Conservation (phyloP, 805 yeast species). For the Scheffersomyces coipomensis region DNA sequence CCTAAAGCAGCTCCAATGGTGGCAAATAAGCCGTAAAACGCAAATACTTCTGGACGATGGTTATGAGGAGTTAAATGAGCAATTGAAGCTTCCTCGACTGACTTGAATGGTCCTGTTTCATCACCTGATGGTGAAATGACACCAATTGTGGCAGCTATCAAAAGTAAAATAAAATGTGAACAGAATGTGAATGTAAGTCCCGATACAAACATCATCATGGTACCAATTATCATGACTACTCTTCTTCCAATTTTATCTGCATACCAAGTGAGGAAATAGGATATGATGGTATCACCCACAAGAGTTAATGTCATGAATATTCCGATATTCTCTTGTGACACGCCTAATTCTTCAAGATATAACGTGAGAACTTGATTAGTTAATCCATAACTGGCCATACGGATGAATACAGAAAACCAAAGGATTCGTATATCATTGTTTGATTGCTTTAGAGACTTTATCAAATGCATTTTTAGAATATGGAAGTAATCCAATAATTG, state of each 20-base stretch:
- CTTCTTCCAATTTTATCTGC: slow-evolving; percentile 73
- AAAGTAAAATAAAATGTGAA: slow-evolving; percentile 51
- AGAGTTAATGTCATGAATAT: slow-evolving; percentile 79
- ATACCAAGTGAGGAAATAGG: slow-evolving; percentile 72
- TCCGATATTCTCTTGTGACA: slow-evolving; percentile 63
- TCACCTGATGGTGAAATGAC: slow-evolving; percentile 88
- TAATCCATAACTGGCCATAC: slow-evolving; percentile 74
- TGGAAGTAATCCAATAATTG: no score
- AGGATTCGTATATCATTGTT: slow-evolving; percentile 58
- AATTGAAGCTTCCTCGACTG: slow-evolving; percentile 79
- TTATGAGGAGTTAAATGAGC: slow-evolving; percentile 72
- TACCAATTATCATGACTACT: slow-evolving; percentile 59
- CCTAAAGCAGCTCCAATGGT: slow-evolving; percentile 78
- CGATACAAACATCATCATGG: slow-evolving; percentile 64
- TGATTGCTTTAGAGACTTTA: slow-evolving; percentile 35
- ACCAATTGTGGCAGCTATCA: slow-evolving; percentile 75
- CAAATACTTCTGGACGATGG: slow-evolving; percentile 71
- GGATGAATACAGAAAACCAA: slow-evolving; percentile 65
- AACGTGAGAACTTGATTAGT: slow-evolving; percentile 77
- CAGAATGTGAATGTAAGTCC: slow-evolving; percentile 64
- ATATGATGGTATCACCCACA: slow-evolving; percentile 73
- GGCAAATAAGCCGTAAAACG: slow-evolving; percentile 67
- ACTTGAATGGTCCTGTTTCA: slow-evolving; percentile 87
- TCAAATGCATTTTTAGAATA: slow-evolving; percentile 41
- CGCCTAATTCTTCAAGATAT: slow-evolving; percentile 54